phyloP scores from a whole-genome alignment of 2,329 filamentous ascomycete genomes.

The Hypoxylon sp. region DNA sequence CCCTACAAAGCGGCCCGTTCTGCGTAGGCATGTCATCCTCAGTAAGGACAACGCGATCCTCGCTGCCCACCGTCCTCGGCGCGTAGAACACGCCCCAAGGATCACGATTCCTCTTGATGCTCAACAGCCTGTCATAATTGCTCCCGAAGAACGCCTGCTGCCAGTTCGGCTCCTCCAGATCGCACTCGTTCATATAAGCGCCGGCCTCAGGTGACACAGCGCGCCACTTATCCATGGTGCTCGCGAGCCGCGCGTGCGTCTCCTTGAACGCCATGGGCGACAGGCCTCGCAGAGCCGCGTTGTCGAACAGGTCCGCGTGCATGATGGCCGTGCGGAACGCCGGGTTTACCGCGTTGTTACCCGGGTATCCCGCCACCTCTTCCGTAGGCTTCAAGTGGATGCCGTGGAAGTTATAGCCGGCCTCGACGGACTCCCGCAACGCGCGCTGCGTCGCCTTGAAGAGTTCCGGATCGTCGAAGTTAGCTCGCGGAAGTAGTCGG shows the following conservation, averaged over 20 bases:
- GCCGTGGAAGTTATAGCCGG: constrained; percentile 56
- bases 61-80: constrained; percentile 65
- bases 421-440: constrained; percentile 57
- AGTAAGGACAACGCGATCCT: constrained; percentile 61
- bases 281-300: constrained; percentile 40
- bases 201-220: constrained; percentile 59
- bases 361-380: constrained; percentile 53
- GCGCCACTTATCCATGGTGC: constrained; percentile 50
- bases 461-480: constrained; percentile 47
- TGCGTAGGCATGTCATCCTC: constrained; percentile 55
- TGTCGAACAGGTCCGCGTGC: constrained; percentile 54
- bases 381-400: constrained; percentile 53
- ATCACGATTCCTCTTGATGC: constrained; percentile 66
- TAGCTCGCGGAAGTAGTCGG: constrained; percentile 54
- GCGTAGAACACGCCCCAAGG: constrained; percentile 64
- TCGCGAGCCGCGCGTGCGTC: constrained; percentile 45
- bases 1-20: constrained; percentile 57
- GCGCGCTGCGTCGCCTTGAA: constrained; percentile 51
- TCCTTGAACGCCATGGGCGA: constrained; percentile 45
- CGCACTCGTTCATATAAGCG: constrained; percentile 67
- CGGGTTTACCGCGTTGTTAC: constrained; percentile 59
- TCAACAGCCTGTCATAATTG: constrained; percentile 60
- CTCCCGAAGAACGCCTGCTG: constrained; percentile 63
- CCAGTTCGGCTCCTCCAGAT: constrained; percentile 64
- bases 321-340: constrained; percentile 60